Percentiles rank a stretch among this genome's conserved stretches.
Evolutionary conservation across 1,284 basidiomycete species (phyloP).

Genomic region (Rhodotorula sp.): DNA sequence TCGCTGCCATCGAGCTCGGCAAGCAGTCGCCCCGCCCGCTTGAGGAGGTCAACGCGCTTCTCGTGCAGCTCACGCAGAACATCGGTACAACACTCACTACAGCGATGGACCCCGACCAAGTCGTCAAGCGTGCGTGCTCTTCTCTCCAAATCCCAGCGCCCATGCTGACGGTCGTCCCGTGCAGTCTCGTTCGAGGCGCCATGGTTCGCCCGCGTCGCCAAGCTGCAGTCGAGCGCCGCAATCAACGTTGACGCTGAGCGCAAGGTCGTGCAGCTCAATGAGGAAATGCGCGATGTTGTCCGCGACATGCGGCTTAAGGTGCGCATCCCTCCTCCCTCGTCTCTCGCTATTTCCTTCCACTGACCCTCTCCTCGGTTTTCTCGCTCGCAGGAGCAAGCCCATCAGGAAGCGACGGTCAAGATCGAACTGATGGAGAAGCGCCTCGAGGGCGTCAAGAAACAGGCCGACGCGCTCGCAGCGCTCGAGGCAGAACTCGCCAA

Average conservation of each 20-base stretch:
- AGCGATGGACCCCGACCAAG: slow-evolving; percentile 73
- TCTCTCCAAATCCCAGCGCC: neutral
- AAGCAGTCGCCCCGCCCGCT: slow-evolving; percentile 64
- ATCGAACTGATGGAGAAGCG: slow-evolving; percentile 91
- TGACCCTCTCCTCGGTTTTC: neutral
- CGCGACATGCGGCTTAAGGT: slow-evolving; percentile 70
- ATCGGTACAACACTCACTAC: slow-evolving; percentile 68
- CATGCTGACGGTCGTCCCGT: neutral
- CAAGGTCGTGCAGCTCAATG: slow-evolving; percentile 77
- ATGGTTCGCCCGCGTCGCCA: slow-evolving; percentile 83
- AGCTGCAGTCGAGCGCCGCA: slow-evolving; percentile 78
- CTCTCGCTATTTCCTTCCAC: no score
- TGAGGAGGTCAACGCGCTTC: slow-evolving; percentile 68
- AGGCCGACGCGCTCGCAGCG: slow-evolving; percentile 75
- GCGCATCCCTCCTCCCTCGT: neutral
- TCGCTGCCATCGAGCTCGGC: slow-evolving; percentile 67
- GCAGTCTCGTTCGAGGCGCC: slow-evolving; percentile 76
- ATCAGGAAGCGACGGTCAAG: slow-evolving; percentile 87
- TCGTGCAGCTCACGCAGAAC: slow-evolving; percentile 70
- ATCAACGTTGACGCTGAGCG: slow-evolving; percentile 90
- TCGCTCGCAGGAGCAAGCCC: slow-evolving; percentile 71
- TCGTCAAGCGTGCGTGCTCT: slow-evolving; percentile 66
- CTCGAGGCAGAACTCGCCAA: slow-evolving; percentile 79
- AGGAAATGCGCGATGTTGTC: slow-evolving; percentile 83
- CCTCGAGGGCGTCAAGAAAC: slow-evolving; percentile 82